Conservation (phyloP, 306 rosid species). For the Dryas alaskensis region DNA sequence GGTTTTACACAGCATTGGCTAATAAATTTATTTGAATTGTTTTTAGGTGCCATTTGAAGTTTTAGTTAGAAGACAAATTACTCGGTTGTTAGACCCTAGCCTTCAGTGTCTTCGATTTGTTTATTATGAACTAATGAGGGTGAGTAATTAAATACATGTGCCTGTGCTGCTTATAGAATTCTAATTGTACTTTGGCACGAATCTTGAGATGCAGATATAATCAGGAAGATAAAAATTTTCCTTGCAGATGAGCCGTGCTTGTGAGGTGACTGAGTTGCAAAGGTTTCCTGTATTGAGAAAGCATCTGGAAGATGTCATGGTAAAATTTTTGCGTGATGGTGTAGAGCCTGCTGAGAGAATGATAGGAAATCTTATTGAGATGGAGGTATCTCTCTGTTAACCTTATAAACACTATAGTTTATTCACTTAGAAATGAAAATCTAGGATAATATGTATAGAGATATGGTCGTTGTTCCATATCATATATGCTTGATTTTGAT, state of each 20-base stretch:
- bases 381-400: conserved; percentile 35
- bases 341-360: conserved; percentile 43
- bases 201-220: conserved; percentile 10
- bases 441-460: neutral
- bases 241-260: conserved; percentile 41
- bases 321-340: conserved; percentile 35
- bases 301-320: conserved; percentile 37
- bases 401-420: neutral
- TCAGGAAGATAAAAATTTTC: neutral
- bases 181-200: neutral
- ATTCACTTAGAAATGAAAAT: neutral
- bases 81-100: conserved; percentile 45
- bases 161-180: neutral
- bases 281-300: conserved; percentile 43
- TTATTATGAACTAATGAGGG: conserved; percentile 43
- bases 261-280: conserved; percentile 34
- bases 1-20: conserved; percentile 2
- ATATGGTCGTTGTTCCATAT: neutral
- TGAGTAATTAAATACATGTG: conserved; percentile 12
- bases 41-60: conserved; percentile 45
- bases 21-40: neutral
- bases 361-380: conserved; percentile 45
- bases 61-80: conserved; percentile 40
- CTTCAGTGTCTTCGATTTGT: conserved; percentile 44
- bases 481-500: neutral